Percentiles rank a stretch among this genome's conserved stretches.
phyloP scores from a whole-genome alignment of 129 eudicot genomes.

The Chrysanthemum seticuspe region DNA sequence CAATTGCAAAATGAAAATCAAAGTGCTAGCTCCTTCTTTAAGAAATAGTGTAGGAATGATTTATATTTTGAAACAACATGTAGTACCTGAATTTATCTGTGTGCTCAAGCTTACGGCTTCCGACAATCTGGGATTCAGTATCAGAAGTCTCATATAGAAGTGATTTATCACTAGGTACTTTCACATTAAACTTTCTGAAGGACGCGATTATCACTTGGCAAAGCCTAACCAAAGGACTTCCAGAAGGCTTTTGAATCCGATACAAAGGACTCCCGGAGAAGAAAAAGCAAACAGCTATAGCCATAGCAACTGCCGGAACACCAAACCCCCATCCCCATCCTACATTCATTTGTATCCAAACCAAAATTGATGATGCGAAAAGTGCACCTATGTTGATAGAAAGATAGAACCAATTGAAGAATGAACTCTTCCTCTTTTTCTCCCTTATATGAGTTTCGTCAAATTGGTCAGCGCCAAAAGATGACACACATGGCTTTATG shows the following conservation, averaged over 20 bases:
- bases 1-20: too few species aligned
- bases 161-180: constrained; percentile 56
- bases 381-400: constrained; percentile 86
- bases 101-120: constrained; percentile 86
- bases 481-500: constrained; percentile 92
- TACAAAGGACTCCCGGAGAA: constrained; percentile 64
- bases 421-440: constrained; percentile 67
- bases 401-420: constrained; percentile 87
- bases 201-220: constrained; percentile 77
- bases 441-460: constrained; percentile 69
- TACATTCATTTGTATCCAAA: constrained; percentile 79
- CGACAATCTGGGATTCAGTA: constrained; percentile 52
- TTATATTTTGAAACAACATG: too few species aligned
- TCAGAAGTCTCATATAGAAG: constrained; percentile 73
- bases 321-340: constrained; percentile 97
- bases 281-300: constrained; percentile 63
- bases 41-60: too few species aligned
- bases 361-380: constrained; percentile 65
- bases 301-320: constrained; percentile 85
- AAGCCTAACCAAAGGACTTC: constrained; percentile 75
- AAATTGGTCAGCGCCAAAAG: constrained; percentile 93
- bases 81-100: constrained; percentile 60
- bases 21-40: too few species aligned
- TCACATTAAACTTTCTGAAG: constrained; percentile 41
- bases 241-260: constrained; percentile 73